Evolutionary conservation across 805 yeast genomes (phyloP), one percentile per base, ranked within the genome.

Genomic region (Lachancea cidri): DNA sequence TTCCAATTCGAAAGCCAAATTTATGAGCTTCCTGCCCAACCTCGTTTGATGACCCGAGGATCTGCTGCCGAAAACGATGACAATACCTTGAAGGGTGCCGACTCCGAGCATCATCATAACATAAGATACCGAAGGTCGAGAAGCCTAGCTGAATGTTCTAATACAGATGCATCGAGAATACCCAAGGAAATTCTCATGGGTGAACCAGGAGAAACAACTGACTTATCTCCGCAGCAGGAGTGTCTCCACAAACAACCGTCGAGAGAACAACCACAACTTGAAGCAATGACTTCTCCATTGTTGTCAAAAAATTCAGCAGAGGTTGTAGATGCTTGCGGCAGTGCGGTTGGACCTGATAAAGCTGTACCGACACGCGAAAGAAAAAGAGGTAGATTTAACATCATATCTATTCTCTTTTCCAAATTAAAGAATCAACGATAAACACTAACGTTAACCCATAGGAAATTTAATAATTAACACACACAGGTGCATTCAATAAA

Each of bases 1-100:
- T 67, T 67, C 48, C 64, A 60, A 30, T 67, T 60, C 43, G 64
- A 67, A 41, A 59, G 70, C n/a, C 60, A 55, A 44, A 53, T 52
- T 4, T 68, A 68, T 43, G 72, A 68, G 42, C 54, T 66, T 43
- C 44, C 44, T 9, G 19, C 30, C 16, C 27, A 22, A 7, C 7
- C 27, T 11, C 7, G 27, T 22, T 11, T 11, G 9, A 22, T 11
- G 27, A 33, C 29, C 16, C 15, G 13, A 14, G 18, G 34, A 8
- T 27, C 42, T 13, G 5, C 22, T 4, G 11, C 5, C 16, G 35
- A 39, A 8, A 29, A 29, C 14, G 17, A 29, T 15, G 33, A 29
- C n/a, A 33, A 39, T 18, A 33, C 37, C n/a, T 25, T 39, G 18
- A 33, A 32, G 14, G 30, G 27, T 25, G 33, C 29, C 2, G 29